A percentile compares a stretch with the other conserved stretches of the same genome.
These are phyloP conservation scores for Chamaenerion angustifolium DNA, from an alignment of 345 rosid genomes.

Conservation along the genomic window DNA sequence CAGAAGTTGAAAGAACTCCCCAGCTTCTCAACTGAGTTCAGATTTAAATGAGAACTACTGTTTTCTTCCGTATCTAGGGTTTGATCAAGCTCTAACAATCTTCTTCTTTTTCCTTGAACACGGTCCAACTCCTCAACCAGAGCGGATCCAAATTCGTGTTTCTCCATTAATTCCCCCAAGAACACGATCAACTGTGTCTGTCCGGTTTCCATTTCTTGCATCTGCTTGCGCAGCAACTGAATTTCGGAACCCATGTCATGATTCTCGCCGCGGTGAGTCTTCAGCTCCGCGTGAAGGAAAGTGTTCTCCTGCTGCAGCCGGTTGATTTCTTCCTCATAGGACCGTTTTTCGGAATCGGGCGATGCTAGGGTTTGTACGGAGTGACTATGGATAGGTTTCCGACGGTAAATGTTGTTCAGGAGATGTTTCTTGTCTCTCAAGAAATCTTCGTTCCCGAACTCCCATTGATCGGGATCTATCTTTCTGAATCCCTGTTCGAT, in stretches of 20 bases:
- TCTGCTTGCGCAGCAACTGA: conserved; percentile 15
- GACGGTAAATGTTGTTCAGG: conserved; percentile 36
- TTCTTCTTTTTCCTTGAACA: conserved; percentile 29
- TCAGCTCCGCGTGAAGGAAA: conserved; percentile 29
- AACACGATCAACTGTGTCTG: conserved; percentile 21
- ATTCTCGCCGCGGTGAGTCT: conserved; percentile 16
- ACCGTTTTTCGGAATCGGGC: conserved; percentile 24
- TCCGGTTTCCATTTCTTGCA: conserved; percentile 27
- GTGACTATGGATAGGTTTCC: conserved; percentile 57
- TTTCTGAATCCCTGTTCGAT: conserved; percentile 48
- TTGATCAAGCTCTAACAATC: conserved; percentile 13
- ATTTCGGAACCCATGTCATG: conserved; percentile 18
- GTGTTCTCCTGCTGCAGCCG: conserved; percentile 24
- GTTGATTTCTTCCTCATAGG: conserved; percentile 26
- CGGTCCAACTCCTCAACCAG: conserved; percentile 16
- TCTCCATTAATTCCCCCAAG: conserved; percentile 20
- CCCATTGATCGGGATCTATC: conserved; percentile 56
- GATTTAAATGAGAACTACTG: conserved; percentile 3
- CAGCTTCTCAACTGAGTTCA: conserved; percentile 24
- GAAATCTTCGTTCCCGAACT: conserved; percentile 53
- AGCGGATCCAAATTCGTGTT: conserved; percentile 21
- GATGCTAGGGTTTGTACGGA: conserved; percentile 17
- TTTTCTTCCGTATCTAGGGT: conserved; percentile 1
- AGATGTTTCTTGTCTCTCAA: conserved; percentile 39
- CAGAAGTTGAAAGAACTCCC: conserved; percentile 25